Percentiles rank a stretch among this genome's conserved stretches.
Conservation (phyloP, 2,329 filamentous ascomycete genomes). For the Fonsecaea nubica region DNA sequence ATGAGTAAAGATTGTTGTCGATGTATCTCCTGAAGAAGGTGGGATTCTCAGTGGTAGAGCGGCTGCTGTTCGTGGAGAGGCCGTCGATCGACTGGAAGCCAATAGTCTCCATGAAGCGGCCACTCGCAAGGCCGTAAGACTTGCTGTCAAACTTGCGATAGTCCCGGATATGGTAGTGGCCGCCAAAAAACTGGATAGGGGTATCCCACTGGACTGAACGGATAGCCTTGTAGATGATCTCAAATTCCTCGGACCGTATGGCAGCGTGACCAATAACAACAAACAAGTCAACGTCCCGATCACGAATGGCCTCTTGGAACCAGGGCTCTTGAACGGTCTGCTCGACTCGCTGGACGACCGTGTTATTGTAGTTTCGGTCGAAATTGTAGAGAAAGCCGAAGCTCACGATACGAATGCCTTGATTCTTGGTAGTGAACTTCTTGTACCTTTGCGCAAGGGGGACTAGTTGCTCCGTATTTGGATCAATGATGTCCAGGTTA, state of each 20-base stretch:
- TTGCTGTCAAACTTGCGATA: constrained; percentile 78
- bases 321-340: constrained; percentile 82
- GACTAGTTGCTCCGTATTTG: constrained; percentile 70
- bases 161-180: constrained; percentile 88
- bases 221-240: constrained; percentile 77
- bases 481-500: constrained; percentile 86
- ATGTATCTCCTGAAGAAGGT: constrained; percentile 83
- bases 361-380: constrained; percentile 87
- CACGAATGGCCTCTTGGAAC: constrained; percentile 85
- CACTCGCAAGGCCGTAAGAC: constrained; percentile 81
- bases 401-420: constrained; percentile 79
- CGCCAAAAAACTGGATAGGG: constrained; percentile 90
- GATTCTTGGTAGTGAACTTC: constrained; percentile 91
- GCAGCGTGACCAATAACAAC: constrained; percentile 86
- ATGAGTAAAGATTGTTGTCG: constrained; percentile 87
- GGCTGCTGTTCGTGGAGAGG: constrained; percentile 52
- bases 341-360: constrained; percentile 78
- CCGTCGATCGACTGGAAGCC: constrained; percentile 90
- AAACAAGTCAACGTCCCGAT: constrained; percentile 81
- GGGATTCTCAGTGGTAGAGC: constrained; percentile 46
- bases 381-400: constrained; percentile 98
- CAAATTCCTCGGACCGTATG: constrained; percentile 79
- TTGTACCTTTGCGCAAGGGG: constrained; percentile 82
- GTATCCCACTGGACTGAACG: constrained; percentile 76
- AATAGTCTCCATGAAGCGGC: constrained; percentile 92